phyloP scores from a whole-genome alignment of 1,284 basidiomycete species.

The Cutaneotrichosporon daszewskae region DNA sequence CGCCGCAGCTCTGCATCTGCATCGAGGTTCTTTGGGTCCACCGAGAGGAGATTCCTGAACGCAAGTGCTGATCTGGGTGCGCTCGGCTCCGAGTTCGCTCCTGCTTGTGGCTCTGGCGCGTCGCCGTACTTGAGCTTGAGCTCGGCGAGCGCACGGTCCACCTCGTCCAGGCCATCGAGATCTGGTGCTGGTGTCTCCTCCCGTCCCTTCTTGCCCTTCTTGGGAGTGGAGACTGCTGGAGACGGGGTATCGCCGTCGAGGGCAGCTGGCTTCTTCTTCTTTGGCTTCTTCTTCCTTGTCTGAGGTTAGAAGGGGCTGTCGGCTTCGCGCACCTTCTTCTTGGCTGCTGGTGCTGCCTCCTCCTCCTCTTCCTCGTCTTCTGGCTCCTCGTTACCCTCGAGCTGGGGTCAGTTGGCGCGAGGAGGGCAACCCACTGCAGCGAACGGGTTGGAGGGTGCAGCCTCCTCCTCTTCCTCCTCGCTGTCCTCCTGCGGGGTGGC shows the following conservation, averaged over 20 bases:
- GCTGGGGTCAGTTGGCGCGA: neutral
- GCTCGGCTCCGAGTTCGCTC: conserved; percentile 1
- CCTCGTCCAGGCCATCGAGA: conserved; percentile 62
- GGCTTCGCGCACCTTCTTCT: conserved; percentile 31
- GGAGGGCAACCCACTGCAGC: conserved; percentile 51
- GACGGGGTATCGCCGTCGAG: too few relatives aligned
- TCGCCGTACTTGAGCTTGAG: conserved; percentile 60
- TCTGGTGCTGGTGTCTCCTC: conserved; percentile 23
- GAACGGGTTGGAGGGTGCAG: conserved; percentile 49
- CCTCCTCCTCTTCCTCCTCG: conserved; percentile 19
- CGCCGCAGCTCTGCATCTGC: conserved; percentile 79
- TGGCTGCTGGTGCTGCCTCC: conserved; percentile 15
- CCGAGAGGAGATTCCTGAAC: conserved; percentile 58
- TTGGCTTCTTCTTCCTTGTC: conserved; percentile 48
- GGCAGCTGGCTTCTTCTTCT: conserved; percentile 33
- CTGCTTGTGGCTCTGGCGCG: conserved; percentile 5
- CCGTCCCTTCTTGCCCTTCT: conserved; percentile 42
- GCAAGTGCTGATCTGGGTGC: conserved; percentile 18
- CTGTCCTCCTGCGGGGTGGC: conserved; percentile 21
- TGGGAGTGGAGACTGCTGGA: conserved; percentile 32
- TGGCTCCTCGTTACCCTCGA: conserved; percentile 20
- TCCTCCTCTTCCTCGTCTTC: conserved; percentile 25
- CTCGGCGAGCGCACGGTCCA: conserved; percentile 75
- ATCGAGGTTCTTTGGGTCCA: conserved; percentile 73
- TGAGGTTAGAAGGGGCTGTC: conserved; percentile 9